phyloP scores from a whole-genome alignment of 495 filamentous ascomycete genomes.

The Podospora appendiculata region DNA sequence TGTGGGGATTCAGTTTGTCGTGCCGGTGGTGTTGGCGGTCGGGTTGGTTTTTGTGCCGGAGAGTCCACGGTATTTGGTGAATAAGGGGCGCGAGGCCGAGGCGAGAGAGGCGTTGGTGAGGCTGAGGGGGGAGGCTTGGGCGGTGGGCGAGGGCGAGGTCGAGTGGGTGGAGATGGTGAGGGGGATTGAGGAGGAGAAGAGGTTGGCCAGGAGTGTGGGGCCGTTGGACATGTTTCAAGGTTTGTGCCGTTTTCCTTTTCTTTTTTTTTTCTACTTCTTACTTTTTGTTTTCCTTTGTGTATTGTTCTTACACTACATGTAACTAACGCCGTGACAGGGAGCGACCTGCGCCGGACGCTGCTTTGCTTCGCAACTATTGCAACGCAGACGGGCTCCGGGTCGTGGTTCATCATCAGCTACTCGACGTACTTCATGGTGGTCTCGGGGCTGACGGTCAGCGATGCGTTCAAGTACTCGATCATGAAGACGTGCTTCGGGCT shows the following conservation, averaged over 20 bases:
- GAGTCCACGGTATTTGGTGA: conserved; percentile 43
- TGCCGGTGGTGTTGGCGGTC: conserved; percentile 41
- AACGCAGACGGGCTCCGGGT: conserved; percentile 24
- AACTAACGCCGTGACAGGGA: conserved; percentile 11
- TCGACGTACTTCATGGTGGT: conserved; percentile 34
- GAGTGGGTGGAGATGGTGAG: conserved; percentile 32
- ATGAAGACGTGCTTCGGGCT: conserved; percentile 33
- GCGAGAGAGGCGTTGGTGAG: conserved; percentile 34
- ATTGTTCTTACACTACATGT: background rate
- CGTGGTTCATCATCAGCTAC: conserved; percentile 36
- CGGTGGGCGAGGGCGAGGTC: background rate
- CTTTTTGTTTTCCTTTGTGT: background rate
- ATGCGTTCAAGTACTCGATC: conserved; percentile 32
- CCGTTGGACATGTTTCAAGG: conserved; percentile 34
- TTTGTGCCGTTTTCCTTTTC: background rate
- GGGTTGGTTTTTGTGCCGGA: conserved; percentile 31
- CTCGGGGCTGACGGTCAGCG: conserved; percentile 24
- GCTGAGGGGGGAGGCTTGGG: conserved; percentile 29
- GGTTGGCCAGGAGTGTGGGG: conserved; percentile 20
- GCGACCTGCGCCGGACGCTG: conserved; percentile 29
- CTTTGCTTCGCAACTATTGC: conserved; percentile 31
- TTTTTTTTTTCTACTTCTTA: no score
- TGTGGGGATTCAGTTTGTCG: conserved; percentile 45
- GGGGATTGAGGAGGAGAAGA: conserved; percentile 32
- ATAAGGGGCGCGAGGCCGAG: conserved; percentile 33